Evolutionary conservation across 805 yeast genomes (phyloP).

Genomic region (Nadsonia fulvescens): DNA sequence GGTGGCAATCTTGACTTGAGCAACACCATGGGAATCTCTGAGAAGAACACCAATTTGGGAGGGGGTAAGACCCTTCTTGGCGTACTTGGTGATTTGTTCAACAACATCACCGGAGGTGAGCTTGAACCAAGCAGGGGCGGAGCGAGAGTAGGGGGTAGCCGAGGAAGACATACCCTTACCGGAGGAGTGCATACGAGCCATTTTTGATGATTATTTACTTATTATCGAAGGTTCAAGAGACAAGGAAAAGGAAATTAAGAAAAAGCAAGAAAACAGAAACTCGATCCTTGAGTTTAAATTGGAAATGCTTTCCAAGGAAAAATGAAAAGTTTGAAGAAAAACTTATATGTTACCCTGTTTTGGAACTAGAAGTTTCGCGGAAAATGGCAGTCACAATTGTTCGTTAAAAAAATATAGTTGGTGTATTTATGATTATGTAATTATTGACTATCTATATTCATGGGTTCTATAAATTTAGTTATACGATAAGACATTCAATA

Average conservation of each 20-base stretch:
- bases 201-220: conserved; percentile 36
- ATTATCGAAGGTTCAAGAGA: too few species aligned
- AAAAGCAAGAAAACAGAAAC: neutral
- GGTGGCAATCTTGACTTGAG: conserved; percentile 92
- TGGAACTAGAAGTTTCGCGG: too few species aligned
- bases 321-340: too few species aligned
- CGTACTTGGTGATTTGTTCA: conserved; percentile 97
- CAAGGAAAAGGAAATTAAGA: too few species aligned
- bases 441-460: too few species aligned
- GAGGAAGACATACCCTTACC: conserved; percentile 99
- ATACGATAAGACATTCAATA: conserved; percentile 21
- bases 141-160: conserved; percentile 98
- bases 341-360: too few species aligned
- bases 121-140: conserved; percentile 99
- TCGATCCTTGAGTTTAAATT: neutral
- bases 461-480: neutral
- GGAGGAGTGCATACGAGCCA: conserved; percentile 99
- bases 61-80: conserved; percentile 99
- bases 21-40: conserved; percentile 99
- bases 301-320: too few species aligned
- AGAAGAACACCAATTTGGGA: conserved; percentile 98
- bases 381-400: too few species aligned
- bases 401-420: too few species aligned
- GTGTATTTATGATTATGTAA: too few species aligned
- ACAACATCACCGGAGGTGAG: conserved; percentile 85